Evolutionary conservation across 140 eudicot genomes (phyloP).

Genomic region (Anethum foeniculum): DNA sequence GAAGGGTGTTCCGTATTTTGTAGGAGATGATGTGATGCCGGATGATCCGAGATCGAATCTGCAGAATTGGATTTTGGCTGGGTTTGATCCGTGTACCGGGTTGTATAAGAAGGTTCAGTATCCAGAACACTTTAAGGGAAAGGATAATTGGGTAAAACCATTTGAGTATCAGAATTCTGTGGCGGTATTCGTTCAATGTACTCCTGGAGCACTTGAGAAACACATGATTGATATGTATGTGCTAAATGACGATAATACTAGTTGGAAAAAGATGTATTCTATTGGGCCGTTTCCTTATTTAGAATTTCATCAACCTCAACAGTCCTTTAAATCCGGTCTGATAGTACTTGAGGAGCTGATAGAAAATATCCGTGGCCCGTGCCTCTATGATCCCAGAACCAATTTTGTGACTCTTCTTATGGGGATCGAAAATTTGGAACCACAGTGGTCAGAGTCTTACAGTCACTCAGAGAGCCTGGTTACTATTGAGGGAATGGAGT

Average conservation of each 20-base stretch:
- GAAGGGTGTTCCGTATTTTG: background rate
- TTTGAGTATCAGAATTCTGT: background rate
- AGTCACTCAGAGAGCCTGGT: slow-evolving; percentile 8
- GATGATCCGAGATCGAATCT: background rate
- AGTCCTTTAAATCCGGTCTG: background rate
- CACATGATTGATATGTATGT: background rate
- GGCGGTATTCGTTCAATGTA: background rate
- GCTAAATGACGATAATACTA: background rate
- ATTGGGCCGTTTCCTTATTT: background rate
- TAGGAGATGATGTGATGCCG: background rate
- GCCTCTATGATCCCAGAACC: background rate
- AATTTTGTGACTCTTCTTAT: background rate
- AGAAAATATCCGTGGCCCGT: background rate
- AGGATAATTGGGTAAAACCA: background rate
- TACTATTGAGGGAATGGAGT: slow-evolving; percentile 3
- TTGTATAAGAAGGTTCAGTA: background rate
- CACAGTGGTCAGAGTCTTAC: background rate
- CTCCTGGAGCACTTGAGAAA: background rate
- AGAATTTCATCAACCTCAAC: background rate
- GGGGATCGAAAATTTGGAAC: background rate
- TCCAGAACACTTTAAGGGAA: background rate
- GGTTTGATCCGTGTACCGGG: background rate
- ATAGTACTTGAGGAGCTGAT: background rate
- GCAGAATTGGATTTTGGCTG: background rate
- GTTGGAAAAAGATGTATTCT: background rate